These are phyloP conservation scores for Colletotrichum sp. DNA, from an alignment of 2,329 filamentous ascomycete species.

Conservation along the genomic window DNA sequence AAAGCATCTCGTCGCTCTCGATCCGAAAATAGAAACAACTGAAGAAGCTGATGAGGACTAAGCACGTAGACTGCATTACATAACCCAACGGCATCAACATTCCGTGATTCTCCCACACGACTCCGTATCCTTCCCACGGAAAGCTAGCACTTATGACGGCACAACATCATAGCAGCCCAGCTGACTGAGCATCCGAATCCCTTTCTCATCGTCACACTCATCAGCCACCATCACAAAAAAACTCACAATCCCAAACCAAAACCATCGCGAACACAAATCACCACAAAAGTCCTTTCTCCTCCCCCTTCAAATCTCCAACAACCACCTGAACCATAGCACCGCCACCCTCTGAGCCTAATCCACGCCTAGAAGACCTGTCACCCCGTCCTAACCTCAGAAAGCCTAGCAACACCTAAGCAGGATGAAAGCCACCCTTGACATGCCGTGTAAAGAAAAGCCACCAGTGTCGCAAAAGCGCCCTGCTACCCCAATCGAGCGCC, in stretches of 20 bases:
- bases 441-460: background rate
- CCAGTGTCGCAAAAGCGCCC: background rate
- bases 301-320: background rate
- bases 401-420: background rate
- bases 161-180: background rate
- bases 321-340: background rate
- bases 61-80: background rate
- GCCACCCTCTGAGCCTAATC: background rate
- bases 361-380: background rate
- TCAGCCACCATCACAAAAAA: background rate
- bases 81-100: background rate
- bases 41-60: background rate
- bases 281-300: background rate
- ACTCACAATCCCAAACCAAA: background rate
- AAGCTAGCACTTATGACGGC: background rate
- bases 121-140: rapidly evolving
- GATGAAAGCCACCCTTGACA: background rate
- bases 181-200: background rate
- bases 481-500: background rate
- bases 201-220: background rate
- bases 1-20: background rate
- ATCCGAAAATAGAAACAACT: background rate
- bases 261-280: background rate
- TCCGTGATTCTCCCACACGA: rapidly evolving
- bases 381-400: background rate